Evolutionary conservation across 2,329 filamentous ascomycete species (phyloP).

Genomic region (Neocucurbitaria cava): DNA sequence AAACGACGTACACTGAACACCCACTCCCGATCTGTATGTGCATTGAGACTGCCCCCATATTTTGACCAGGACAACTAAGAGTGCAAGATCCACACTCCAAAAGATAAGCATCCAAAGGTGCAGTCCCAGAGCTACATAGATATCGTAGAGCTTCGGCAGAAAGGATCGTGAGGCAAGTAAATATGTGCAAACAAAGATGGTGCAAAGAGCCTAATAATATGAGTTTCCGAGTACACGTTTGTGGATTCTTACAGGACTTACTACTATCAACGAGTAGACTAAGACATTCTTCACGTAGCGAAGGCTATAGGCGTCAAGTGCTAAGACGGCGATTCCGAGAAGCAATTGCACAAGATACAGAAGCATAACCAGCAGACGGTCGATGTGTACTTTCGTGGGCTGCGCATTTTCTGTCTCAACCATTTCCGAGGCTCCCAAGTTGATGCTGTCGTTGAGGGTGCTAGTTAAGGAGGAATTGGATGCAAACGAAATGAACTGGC

Average conservation of each 20-base stretch:
- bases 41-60: constrained; percentile 24
- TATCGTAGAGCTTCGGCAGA: constrained; percentile 57
- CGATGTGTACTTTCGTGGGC: not conserved
- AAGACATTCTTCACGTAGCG: constrained; percentile 53
- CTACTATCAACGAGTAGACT: constrained; percentile 21
- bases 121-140: constrained; percentile 60
- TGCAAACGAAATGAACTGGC: not conserved
- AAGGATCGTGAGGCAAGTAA: constrained; percentile 54
- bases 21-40: constrained; percentile 12
- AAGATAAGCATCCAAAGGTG: constrained; percentile 62
- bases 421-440: not conserved
- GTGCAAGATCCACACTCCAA: constrained; percentile 54
- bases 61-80: constrained; percentile 31
- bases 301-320: constrained; percentile 57
- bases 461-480: not conserved
- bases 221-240: constrained; percentile 10
- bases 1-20: constrained; percentile 17
- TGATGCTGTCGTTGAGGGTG: not conserved
- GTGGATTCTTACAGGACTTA: constrained; percentile 9
- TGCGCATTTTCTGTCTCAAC: constrained; percentile 3
- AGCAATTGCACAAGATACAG: constrained; percentile 41
- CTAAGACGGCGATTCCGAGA: constrained; percentile 56
- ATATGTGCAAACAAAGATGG: constrained; percentile 56
- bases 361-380: constrained; percentile 24
- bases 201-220: constrained; percentile 36